Base-by-base conservation (phyloP, 192 early-diverging fungal genomes). In the Entomortierella lignicola region DNA sequence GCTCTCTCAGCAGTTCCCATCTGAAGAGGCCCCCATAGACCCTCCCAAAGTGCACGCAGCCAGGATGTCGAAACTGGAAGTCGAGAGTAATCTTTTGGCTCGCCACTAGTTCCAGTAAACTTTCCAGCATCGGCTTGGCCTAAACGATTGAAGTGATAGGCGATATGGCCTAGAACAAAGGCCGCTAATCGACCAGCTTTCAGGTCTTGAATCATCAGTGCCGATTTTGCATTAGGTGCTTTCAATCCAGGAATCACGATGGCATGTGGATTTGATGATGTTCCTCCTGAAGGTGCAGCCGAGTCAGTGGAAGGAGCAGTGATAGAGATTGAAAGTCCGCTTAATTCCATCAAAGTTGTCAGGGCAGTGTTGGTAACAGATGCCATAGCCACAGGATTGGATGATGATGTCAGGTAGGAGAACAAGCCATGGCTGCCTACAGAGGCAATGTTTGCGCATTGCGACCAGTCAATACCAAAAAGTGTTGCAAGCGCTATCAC, bases 41-140 rank as follows among this genome's bases (percentile, higher is more conserved):
- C 69, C 63, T 89, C 88, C 72, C 85, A 89, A 6, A 86, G 58
- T 7, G 66, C 72, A 47, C 85, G 71, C n/a, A 89, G 55, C 72
- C 83, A 87, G 25, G 86, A 87, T 11, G 85, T 86, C 17, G 74
- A 57, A 18, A 69, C 69, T 21, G 77, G 66, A 18, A 89, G 51
- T 21, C 86, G 85, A 8, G 79, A 67, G 48, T 87, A 89, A 23
- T 82, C 70, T 34, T 77, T 86, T 18, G 85, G 85, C 52, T 89
- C 88, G 29, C 61, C 70, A n/a, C 81, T 81, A 17, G 72, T 82
- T 0, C 71, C 79, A 34, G 82, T 64, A 3, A 70, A 58, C 39
- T 57, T 60, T 10, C 69, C 66, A 12, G 37, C 41, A 52, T 82
- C 63, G 6, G 71, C 34, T 20, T 80, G 57, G 5, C 74, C 71